Conservation (phyloP, 1,284 basidiomycete species). For the Calocybe gambosa region DNA sequence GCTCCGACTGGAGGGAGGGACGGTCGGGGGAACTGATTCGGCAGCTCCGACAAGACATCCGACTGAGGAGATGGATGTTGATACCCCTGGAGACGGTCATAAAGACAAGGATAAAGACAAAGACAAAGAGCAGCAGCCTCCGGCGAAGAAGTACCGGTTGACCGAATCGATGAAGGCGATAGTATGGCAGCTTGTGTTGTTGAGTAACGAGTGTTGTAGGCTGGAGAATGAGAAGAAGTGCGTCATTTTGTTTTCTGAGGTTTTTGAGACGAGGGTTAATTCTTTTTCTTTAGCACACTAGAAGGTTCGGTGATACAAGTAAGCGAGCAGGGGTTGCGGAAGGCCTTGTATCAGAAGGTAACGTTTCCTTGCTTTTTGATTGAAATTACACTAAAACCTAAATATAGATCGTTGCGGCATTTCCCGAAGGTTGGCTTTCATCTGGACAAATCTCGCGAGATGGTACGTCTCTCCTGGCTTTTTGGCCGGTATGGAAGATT, state of each 20-base stretch:
- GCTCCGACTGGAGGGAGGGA: constrained; percentile 35
- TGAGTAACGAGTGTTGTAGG: constrained; percentile 75
- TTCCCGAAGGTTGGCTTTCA: constrained; percentile 71
- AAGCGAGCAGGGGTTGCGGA: constrained; percentile 73
- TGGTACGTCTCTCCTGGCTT: constrained; percentile 26
- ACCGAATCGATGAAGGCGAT: constrained; percentile 71
- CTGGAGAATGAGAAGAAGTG: constrained; percentile 84
- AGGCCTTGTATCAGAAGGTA: constrained; percentile 72
- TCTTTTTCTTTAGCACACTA: constrained; percentile 37
- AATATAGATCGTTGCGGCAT: constrained; percentile 58
- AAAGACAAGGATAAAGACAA: constrained; percentile 24
- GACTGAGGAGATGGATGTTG: constrained; percentile 38
- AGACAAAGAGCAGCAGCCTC: constrained; percentile 44
- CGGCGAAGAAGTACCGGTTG: constrained; percentile 64
- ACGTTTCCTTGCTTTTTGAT: constrained; percentile 6
- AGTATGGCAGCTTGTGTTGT: constrained; percentile 72
- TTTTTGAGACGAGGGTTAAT: neutral
- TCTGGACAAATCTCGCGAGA: constrained; percentile 57
- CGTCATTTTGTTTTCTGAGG: constrained; percentile 23
- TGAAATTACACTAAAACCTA: neutral
- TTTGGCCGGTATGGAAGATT: neutral
- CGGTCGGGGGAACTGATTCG: constrained; percentile 25
- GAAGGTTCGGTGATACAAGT: constrained; percentile 64
- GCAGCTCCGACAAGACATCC: constrained; percentile 35
- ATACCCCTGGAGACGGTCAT: constrained; percentile 15